Conservation (phyloP, 2,329 filamentous ascomycete species). For the Aspergillus phoenicis region DNA sequence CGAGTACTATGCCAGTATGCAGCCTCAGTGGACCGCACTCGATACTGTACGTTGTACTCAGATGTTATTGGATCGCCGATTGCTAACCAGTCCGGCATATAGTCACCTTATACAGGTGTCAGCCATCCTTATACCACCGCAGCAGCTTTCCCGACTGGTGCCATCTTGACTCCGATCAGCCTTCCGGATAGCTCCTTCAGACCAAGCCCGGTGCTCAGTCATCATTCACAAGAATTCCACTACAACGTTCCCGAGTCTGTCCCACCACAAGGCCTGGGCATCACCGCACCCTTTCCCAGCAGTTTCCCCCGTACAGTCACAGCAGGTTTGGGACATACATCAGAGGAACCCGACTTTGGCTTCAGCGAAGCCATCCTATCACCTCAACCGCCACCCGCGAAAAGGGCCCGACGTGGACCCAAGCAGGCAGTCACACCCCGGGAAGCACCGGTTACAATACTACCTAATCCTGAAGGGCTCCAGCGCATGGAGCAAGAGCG, state of each 20-base stretch:
- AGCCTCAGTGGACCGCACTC: constrained; percentile 31
- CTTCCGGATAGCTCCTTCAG: constrained; percentile 40
- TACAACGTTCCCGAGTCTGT: constrained; percentile 36
- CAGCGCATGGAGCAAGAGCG: constrained; percentile 43
- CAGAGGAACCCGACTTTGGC: constrained; percentile 21
- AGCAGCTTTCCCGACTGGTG: constrained; percentile 29
- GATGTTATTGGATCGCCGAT: not conserved
- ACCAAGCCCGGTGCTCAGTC: constrained; percentile 40
- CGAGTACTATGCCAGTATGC: constrained; percentile 32
- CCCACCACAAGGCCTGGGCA: constrained; percentile 41
- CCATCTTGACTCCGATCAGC: constrained; percentile 44
- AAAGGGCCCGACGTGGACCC: constrained; percentile 28
- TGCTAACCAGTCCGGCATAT: constrained; percentile 14
- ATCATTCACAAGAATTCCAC: constrained; percentile 42
- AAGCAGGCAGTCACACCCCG: constrained; percentile 25
- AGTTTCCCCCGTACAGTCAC: constrained; percentile 33
- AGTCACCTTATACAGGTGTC: constrained; percentile 31
- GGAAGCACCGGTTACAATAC: constrained; percentile 39
- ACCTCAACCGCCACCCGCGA: constrained; percentile 26
- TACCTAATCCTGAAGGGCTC: constrained; percentile 44
- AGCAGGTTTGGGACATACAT: constrained; percentile 30
- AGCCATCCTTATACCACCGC: constrained; percentile 38
- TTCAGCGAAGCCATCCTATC: constrained; percentile 27
- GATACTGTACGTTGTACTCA: constrained; percentile 33
- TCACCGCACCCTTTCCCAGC: constrained; percentile 37